A percentile compares a stretch with the other conserved stretches of the same genome.
phyloP scores from a whole-genome alignment of 2,329 filamentous ascomycete genomes.

The Colletotrichum sublineola region DNA sequence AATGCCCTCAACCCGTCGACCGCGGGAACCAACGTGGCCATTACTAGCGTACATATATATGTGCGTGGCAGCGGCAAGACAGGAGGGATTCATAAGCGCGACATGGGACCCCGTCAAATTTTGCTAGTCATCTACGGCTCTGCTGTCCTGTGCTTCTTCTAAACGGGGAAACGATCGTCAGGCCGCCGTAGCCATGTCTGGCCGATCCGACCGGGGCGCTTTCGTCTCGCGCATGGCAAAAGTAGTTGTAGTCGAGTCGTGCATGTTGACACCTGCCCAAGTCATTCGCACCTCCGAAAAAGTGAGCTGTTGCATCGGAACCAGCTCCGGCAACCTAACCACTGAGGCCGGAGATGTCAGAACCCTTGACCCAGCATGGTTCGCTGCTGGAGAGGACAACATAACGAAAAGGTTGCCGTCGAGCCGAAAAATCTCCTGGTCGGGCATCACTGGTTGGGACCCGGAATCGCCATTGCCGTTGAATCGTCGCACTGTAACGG shows the following conservation, averaged over 20 bases:
- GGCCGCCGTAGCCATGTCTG: neutral
- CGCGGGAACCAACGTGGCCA: neutral
- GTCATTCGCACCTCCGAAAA: neutral
- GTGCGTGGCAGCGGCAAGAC: neutral
- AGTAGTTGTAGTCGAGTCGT: neutral
- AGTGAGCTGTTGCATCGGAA: conserved; percentile 11
- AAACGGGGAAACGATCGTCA: conserved; percentile 22
- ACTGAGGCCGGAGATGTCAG: neutral
- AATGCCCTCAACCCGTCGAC: conserved; percentile 24
- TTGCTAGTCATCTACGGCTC: neutral
- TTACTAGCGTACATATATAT: too few relatives aligned
- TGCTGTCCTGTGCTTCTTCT: neutral
- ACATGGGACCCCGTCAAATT: neutral
- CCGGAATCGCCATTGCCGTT: neutral
- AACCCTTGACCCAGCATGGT: neutral
- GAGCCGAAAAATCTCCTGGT: neutral
- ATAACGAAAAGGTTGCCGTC: neutral
- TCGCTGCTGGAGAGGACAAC: too few relatives aligned
- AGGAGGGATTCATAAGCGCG: neutral
- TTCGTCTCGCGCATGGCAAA: neutral
- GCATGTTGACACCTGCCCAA: neutral
- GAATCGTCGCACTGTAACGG: neutral
- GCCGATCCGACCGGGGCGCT: neutral
- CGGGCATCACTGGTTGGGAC: neutral
- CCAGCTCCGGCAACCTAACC: conserved; percentile 5